Evolutionary conservation across 148 eudicot species (phyloP).

Genomic region (Tetragonia tetragonoides): DNA sequence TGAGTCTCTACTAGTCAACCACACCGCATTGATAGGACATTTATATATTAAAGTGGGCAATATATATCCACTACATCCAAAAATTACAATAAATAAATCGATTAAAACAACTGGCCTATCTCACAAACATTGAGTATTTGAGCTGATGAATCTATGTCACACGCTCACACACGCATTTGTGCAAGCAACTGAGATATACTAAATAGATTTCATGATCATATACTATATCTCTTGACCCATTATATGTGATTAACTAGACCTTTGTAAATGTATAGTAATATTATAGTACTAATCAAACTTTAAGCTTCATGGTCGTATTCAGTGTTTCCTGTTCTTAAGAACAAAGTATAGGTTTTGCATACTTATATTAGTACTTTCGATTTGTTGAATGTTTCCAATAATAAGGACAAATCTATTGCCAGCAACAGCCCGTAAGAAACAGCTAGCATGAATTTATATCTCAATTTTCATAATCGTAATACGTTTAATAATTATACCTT

Average conservation of each 20-base stretch:
- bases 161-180: background rate
- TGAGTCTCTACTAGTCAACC: too few species aligned
- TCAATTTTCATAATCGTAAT: too few species aligned
- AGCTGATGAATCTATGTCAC: background rate
- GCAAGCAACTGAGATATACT: background rate
- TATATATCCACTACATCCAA: background rate
- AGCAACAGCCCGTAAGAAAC: background rate
- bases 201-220: background rate
- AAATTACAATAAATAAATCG: background rate
- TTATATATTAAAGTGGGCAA: too few species aligned
- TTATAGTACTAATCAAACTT: background rate
- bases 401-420: background rate
- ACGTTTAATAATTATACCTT: too few species aligned
- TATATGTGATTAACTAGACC: background rate
- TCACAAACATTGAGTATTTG: background rate
- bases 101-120: background rate
- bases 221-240: background rate
- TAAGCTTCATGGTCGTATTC: background rate
- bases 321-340: background rate
- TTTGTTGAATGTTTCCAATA: slow-evolving; percentile 1
- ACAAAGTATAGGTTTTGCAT: background rate
- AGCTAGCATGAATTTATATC: too few species aligned
- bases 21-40: too few species aligned
- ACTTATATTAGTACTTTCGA: background rate
- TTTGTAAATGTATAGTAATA: background rate